phyloP scores from a whole-genome alignment of 768 basidiomycete genomes.

The Lentinus tigrinus region DNA sequence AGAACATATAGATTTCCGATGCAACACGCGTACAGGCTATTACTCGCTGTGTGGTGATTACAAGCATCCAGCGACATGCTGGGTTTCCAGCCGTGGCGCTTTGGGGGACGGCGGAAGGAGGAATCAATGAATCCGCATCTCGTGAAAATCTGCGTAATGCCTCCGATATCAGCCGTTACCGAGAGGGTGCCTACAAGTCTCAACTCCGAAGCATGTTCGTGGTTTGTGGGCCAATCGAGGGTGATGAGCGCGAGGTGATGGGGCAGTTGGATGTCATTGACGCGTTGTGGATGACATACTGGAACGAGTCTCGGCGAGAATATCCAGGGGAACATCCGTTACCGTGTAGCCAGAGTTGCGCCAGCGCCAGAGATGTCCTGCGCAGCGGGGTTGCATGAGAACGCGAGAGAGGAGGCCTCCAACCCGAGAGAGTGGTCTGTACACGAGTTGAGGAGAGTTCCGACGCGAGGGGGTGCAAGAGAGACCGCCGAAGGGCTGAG shows the following conservation, averaged over 20 bases:
- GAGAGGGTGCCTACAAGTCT: background rate
- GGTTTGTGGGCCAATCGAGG: background rate
- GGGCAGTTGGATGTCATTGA: conserved; percentile 6
- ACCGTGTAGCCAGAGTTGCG: background rate
- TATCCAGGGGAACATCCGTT: background rate
- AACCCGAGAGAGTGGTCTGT: background rate
- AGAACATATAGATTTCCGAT: no score
- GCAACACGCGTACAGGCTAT: no score
- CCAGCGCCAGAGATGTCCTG: background rate
- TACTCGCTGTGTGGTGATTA: background rate
- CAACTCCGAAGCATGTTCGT: conserved; percentile 1
- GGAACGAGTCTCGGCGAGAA: background rate
- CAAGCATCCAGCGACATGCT: background rate
- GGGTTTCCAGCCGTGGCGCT: no score
- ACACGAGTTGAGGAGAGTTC: background rate
- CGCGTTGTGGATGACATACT: conserved; percentile 2
- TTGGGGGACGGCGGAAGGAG: background rate
- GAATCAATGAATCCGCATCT: background rate
- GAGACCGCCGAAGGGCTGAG: background rate
- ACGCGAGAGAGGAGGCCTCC: background rate
- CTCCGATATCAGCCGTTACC: conserved; percentile 4
- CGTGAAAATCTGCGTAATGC: background rate
- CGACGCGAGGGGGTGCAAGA: conserved; percentile 3
- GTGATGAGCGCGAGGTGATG: conserved; percentile 3
- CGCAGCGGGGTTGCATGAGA: background rate